Evolutionary conservation across 768 basidiomycete genomes (phyloP).

Genomic region (Podaxis pistillaris): DNA sequence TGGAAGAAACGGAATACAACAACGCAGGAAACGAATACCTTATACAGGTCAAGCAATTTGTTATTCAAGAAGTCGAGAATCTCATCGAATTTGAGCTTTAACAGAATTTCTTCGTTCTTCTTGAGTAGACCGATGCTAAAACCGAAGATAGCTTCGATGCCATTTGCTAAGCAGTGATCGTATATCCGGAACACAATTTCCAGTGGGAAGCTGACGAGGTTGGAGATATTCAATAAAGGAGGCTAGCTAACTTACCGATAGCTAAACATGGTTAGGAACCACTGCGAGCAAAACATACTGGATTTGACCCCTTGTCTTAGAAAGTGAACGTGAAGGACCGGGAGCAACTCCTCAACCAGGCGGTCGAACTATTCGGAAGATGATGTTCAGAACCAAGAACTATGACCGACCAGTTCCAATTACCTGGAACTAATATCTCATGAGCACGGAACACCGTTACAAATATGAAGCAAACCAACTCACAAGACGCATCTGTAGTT

Average conservation of each 20-base stretch:
- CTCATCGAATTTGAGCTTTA: constrained; percentile 88
- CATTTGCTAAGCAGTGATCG: constrained; percentile 94
- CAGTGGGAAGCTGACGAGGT: constrained; percentile 75
- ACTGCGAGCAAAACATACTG: constrained; percentile 98
- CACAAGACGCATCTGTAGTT: constrained; percentile 87
- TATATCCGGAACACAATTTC: constrained; percentile 95
- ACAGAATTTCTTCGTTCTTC: constrained; percentile 80
- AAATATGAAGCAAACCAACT: constrained; percentile 26
- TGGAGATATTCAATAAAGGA: neutral
- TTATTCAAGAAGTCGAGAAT: constrained; percentile 82
- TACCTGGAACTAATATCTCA: constrained; percentile 56
- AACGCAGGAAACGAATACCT: constrained; percentile 29
- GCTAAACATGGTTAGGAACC: constrained; percentile 97
- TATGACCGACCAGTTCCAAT: constrained; percentile 5
- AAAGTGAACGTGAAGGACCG: constrained; percentile 91
- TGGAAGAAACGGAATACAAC: constrained; percentile 1
- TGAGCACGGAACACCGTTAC: constrained; percentile 21
- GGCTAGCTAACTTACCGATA: constrained; percentile 60
- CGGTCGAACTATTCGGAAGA: constrained; percentile 75
- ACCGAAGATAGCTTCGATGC: constrained; percentile 95
- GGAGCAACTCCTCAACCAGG: constrained; percentile 87
- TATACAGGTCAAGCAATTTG: constrained; percentile 81
- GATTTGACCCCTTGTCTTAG: constrained; percentile 93
- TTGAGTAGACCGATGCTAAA: constrained; percentile 86
- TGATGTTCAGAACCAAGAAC: constrained; percentile 9